A percentile compares a stretch with the other conserved stretches of the same genome.
These are phyloP conservation scores for Neocallimastix lanati DNA, from an alignment of 192 early-diverging fungal genomes.

Conservation along the genomic window DNA sequence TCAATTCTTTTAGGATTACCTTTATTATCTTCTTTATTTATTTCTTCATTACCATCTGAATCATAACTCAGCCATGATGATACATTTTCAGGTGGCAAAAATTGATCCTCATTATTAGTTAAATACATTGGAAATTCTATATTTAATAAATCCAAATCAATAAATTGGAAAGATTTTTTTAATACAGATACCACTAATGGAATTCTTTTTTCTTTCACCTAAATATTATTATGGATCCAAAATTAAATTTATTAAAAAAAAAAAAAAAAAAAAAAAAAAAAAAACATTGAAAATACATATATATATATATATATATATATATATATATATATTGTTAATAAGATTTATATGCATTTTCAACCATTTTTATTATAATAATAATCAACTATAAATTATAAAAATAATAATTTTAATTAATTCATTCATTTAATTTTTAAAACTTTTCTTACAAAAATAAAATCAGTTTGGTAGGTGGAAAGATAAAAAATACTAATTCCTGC, in stretches of 20 bases:
- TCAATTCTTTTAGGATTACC: too few relatives aligned
- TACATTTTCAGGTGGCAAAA: neutral
- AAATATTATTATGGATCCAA: too few relatives aligned
- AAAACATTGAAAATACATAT: too few relatives aligned
- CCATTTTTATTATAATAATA: too few relatives aligned
- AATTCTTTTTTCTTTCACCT: conserved; percentile 42
- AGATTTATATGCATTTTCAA: too few relatives aligned
- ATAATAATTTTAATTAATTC: too few relatives aligned
- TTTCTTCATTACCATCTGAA: neutral
- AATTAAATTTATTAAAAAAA: too few relatives aligned
- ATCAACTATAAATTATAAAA: too few relatives aligned
- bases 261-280: too few relatives aligned
- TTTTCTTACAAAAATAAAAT: conserved; percentile 49
- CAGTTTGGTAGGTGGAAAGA: conserved; percentile 54
- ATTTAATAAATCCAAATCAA: conserved; percentile 11
- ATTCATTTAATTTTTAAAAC: too few relatives aligned
- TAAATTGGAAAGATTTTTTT: conserved; percentile 15
- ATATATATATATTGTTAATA: too few relatives aligned
- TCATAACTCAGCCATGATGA: neutral
- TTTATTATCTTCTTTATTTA: neutral
- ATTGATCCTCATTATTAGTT: neutral
- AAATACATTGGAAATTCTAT: neutral
- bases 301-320: too few relatives aligned
- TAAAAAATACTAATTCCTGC: conserved; percentile 55
- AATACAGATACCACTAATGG: conserved; percentile 27